Evolutionary conservation across 2,329 filamentous ascomycete species (phyloP).

Genomic region (Huntiella moniliformis): DNA sequence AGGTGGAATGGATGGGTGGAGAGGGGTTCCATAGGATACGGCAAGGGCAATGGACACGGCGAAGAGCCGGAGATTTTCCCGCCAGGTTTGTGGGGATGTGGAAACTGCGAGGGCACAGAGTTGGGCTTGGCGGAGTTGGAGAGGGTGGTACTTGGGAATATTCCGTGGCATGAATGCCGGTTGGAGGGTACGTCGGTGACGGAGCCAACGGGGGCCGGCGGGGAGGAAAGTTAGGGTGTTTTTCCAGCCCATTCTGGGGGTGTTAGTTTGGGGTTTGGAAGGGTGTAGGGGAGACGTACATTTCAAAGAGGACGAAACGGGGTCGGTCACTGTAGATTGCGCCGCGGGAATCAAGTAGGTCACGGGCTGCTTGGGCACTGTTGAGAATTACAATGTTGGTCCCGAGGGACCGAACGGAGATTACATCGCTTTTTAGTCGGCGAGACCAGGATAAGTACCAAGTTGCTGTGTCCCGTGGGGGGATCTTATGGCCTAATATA

Average conservation of each 20-base stretch:
- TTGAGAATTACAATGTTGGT: not conserved
- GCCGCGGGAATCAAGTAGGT: constrained; percentile 26
- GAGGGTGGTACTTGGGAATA: constrained; percentile 16
- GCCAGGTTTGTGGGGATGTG: not conserved
- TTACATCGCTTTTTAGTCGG: not conserved
- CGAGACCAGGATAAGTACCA: not conserved
- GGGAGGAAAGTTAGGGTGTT: constrained; percentile 27
- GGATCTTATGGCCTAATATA: not conserved
- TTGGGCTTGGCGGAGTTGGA: constrained; percentile 14
- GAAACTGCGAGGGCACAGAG: not conserved
- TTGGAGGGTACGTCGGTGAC: constrained; percentile 26
- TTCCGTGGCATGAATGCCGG: constrained; percentile 22
- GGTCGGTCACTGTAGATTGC: constrained; percentile 26
- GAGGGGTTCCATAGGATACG: not conserved
- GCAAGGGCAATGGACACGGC: not conserved
- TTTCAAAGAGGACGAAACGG: constrained; percentile 22
- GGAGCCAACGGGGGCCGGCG: constrained; percentile 23
- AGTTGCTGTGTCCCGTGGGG: not conserved
- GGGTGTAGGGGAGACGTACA: too few species aligned
- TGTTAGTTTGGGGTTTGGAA: too few species aligned
- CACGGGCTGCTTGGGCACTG: constrained; percentile 17
- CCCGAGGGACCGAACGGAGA: not conserved
- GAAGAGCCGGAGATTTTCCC: not conserved
- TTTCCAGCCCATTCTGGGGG: constrained; percentile 24
- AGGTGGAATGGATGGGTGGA: not conserved